phyloP scores from a whole-genome alignment of 1,139 yeast species.

The Saccharomycopsis hybrid region DNA sequence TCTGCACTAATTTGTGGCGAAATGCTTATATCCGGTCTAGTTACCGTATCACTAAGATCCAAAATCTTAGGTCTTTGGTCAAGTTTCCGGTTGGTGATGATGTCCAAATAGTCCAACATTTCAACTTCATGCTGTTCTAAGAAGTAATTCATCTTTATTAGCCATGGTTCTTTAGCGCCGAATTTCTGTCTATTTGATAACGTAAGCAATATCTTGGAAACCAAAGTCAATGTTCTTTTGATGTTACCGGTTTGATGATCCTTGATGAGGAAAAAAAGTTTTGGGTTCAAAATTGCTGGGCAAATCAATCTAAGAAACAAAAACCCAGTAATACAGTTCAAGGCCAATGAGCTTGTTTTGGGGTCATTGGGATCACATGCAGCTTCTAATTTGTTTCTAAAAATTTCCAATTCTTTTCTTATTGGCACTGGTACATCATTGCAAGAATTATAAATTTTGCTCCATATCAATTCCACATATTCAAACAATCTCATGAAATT shows the following conservation, averaged over 20 bases:
- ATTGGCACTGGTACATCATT: constrained; percentile 73
- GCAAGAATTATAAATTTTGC: constrained; percentile 57
- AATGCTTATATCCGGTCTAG: constrained; percentile 34
- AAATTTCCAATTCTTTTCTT: constrained; percentile 50
- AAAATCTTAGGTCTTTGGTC: constrained; percentile 57
- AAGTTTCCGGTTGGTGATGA: constrained; percentile 61
- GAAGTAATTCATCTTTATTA: constrained; percentile 64
- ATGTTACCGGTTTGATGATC: constrained; percentile 64
- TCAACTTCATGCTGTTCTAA: constrained; percentile 52
- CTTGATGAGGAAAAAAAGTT: constrained; percentile 65
- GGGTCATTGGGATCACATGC: constrained; percentile 53
- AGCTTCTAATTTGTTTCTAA: constrained; percentile 54
- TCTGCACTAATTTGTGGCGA: constrained; percentile 43
- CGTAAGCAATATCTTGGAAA: constrained; percentile 77
- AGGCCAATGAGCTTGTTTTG: constrained; percentile 35
- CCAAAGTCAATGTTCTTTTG: constrained; percentile 71
- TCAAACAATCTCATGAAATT: constrained; percentile 48
- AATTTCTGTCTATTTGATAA: constrained; percentile 73
- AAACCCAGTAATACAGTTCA: constrained; percentile 77
- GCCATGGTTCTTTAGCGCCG: constrained; percentile 78
- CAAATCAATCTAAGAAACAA: constrained; percentile 81
- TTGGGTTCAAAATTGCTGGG: constrained; percentile 88
- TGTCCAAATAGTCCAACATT: constrained; percentile 60
- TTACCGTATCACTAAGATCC: constrained; percentile 51
- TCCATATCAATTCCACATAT: constrained; percentile 67